Percentiles rank a stretch among this genome's conserved stretches.
These are phyloP conservation scores for Linnemannia elongata DNA, from an alignment of 192 early-diverging fungal species.

Conservation along the genomic window DNA sequence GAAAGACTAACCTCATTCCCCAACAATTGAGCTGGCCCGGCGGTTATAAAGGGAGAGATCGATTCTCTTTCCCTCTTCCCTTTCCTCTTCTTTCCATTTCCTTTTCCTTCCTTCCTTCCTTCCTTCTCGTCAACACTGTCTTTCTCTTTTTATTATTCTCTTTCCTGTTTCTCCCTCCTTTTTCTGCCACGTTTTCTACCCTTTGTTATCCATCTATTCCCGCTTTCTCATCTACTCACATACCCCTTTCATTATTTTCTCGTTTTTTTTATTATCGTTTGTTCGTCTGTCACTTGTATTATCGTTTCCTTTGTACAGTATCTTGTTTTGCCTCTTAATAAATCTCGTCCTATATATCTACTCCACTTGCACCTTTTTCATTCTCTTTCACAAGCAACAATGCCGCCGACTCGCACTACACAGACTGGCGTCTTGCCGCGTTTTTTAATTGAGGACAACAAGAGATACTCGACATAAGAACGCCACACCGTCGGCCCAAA, in stretches of 20 bases:
- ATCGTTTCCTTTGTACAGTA: constrained; percentile 11
- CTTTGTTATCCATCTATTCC: background rate
- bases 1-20: background rate
- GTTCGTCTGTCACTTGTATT: background rate
- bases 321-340: background rate
- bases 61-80: background rate
- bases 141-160: background rate
- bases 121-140: background rate
- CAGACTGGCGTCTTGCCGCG: background rate
- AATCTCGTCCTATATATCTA: background rate
- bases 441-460: background rate
- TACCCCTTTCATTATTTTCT: background rate
- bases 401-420: background rate
- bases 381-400: background rate
- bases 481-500: background rate
- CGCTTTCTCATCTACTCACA: background rate
- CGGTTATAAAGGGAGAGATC: background rate
- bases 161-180: background rate
- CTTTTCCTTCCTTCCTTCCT: background rate
- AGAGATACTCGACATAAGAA: background rate
- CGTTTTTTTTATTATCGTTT: background rate
- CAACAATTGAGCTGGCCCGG: background rate
- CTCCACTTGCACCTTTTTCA: too few species aligned
- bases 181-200: background rate
- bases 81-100: background rate